Base-by-base conservation (phyloP, 208 protist genomes). In the Acanthamoeba sp. region DNA sequence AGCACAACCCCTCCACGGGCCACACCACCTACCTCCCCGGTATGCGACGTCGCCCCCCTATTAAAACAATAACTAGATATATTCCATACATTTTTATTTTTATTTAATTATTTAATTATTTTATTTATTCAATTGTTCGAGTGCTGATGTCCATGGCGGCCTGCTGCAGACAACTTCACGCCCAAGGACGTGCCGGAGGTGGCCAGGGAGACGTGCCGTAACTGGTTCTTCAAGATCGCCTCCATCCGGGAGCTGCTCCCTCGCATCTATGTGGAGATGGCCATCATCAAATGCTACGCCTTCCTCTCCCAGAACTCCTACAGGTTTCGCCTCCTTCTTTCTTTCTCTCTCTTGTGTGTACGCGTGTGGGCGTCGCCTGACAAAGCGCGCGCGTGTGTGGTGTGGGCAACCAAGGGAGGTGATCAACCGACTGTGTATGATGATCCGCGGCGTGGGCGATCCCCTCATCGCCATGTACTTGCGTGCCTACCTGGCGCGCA, bases 161-260 rank as follows among this genome's bases (percentile, higher is more conserved):
- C 5, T 50, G 32, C 22, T 32, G 48, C 92, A 94, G 95, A 96
- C n/a, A 42, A 89, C 5, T 95, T 96, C 55, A 62, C 62, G 32
- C 42, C 82, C 73, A n/a, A 91, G 62, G 55, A 95, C 73, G 95
- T 96, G 29, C 52, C 71, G 16, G 94, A 96, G 22, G 84, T 87
- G 29, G 96, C 97, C 16, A 96, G 96, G 59, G 98, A 98, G 93
- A 97, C 96, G 1, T 98, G 97, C 94, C 90, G 95, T 52, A 98
- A 98, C 93, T 98, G 98, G 98, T 98, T 98, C 95, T 98, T 96
- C 94, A 98, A 98, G 82, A 97, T 98, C 62, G 97, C 98, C 10
- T 98, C 98, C 3, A 98, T 98, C 92, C 93, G 98, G 36, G 98
- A 98, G 78, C 87, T 98, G 1, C 32, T 98, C 18, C 97, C 97